Conservation (phyloP, 352 stramenopile species). For the Globisporangium megalacanthum region DNA sequence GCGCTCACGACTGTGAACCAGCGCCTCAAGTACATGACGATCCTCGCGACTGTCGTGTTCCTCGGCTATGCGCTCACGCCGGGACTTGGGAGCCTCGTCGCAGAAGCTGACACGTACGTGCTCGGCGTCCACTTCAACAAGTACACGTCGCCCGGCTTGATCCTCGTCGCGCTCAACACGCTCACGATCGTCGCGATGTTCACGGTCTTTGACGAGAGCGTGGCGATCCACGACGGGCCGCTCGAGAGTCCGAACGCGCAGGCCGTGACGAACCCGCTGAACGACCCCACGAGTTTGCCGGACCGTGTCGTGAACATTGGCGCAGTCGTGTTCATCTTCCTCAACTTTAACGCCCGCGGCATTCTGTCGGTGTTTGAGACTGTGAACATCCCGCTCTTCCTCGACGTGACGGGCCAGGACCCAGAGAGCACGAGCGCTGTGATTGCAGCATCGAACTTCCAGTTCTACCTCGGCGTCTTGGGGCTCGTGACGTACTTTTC, state of each 20-base stretch:
- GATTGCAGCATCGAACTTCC: slow-evolving; percentile 35
- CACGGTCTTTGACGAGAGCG: neutral
- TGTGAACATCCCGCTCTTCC: slow-evolving; percentile 58
- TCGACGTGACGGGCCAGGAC: slow-evolving; percentile 26
- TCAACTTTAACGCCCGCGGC: slow-evolving; percentile 54
- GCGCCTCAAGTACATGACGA: slow-evolving; percentile 52
- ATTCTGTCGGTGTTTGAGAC: slow-evolving; percentile 72
- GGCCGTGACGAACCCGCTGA: too few relatives aligned
- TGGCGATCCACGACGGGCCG: neutral
- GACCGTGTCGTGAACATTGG: slow-evolving; percentile 30
- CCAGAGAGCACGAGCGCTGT: slow-evolving; percentile 12
- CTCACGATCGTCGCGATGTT: slow-evolving; percentile 21
- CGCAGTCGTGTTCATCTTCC: slow-evolving; percentile 59
- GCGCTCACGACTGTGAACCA: slow-evolving; percentile 51
- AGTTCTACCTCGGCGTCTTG: slow-evolving; percentile 47
- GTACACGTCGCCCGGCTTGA: slow-evolving; percentile 48
- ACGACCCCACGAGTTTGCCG: slow-evolving; percentile 1
- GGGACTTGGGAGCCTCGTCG: slow-evolving; percentile 46
- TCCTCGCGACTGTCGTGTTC: slow-evolving; percentile 68
- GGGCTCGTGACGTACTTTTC: slow-evolving; percentile 35
- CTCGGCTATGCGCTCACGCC: slow-evolving; percentile 63
- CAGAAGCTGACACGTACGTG: slow-evolving; percentile 29
- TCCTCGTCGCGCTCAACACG: slow-evolving; percentile 46
- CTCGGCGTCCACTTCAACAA: slow-evolving; percentile 42
- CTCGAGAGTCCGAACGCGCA: too few relatives aligned